A percentile compares a stretch with the other conserved stretches of the same genome.
Conservation (phyloP, 352 stramenopile genomes). For the Elongisporangium senticosum region DNA sequence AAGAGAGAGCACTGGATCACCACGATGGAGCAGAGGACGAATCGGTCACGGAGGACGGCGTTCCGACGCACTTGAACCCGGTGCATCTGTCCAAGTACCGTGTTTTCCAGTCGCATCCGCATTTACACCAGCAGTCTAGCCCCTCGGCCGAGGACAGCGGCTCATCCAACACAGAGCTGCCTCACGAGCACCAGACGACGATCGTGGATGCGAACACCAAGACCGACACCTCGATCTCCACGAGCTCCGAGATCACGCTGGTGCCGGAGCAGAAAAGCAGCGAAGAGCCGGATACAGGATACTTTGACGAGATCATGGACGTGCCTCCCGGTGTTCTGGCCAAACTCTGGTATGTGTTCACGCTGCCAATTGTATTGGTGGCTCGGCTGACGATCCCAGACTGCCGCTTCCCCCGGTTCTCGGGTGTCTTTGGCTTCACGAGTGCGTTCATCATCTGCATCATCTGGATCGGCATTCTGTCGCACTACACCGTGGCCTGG, state of each 20-base stretch:
- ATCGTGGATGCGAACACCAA: slow-evolving; percentile 1
- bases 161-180: background rate
- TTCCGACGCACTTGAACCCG: slow-evolving; percentile 22
- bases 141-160: slow-evolving; percentile 10
- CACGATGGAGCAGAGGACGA: background rate
- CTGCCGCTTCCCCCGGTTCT: slow-evolving; percentile 57
- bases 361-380: slow-evolving; percentile 58
- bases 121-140: slow-evolving; percentile 14
- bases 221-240: background rate
- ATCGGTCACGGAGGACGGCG: background rate
- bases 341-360: slow-evolving; percentile 59
- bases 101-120: slow-evolving; percentile 58
- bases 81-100: slow-evolving; percentile 66
- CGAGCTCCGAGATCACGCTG: background rate
- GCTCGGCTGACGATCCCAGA: slow-evolving; percentile 70
- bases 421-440: slow-evolving; percentile 31
- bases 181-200: slow-evolving; percentile 4
- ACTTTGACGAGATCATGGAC: slow-evolving; percentile 57
- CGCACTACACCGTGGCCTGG: slow-evolving; percentile 59
- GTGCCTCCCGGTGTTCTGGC: slow-evolving; percentile 29
- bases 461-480: slow-evolving; percentile 69
- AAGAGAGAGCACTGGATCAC: background rate
- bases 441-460: slow-evolving; percentile 65
- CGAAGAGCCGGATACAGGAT: slow-evolving; percentile 32
- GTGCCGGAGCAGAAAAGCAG: background rate